Conservation (phyloP, 306 rosid species). For the Boehmeria nivea region DNA sequence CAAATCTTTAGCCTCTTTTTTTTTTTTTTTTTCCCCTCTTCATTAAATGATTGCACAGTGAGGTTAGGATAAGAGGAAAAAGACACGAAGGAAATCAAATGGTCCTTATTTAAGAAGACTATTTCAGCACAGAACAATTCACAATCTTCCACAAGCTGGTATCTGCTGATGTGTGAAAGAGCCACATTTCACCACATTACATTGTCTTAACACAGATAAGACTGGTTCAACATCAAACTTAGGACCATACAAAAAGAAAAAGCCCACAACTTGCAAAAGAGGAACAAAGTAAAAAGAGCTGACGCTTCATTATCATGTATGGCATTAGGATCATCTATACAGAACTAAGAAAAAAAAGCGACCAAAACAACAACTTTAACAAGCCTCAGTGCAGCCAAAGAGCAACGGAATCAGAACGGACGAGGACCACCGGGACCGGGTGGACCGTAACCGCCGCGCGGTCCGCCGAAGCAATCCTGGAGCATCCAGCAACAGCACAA, state of each 20-base stretch:
- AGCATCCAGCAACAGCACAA: slow-evolving; percentile 73
- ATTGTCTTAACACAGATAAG: too few species aligned
- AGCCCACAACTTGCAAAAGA: background rate
- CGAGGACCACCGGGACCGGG: slow-evolving; percentile 37
- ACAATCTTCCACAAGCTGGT: too few species aligned
- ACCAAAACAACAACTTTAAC: background rate
- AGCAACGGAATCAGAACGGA: slow-evolving; percentile 25
- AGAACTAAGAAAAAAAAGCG: too few species aligned
- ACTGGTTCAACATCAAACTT: background rate
- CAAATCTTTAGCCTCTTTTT: background rate
- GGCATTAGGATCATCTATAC: too few species aligned
- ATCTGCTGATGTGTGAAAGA: too few species aligned
- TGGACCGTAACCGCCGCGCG: slow-evolving; percentile 39
- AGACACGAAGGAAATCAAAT: too few species aligned
- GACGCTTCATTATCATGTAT: too few species aligned
- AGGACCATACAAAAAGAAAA: background rate
- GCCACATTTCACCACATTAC: too few species aligned
- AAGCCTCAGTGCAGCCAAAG: background rate
- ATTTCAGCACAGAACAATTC: too few species aligned
- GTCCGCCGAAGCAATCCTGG: slow-evolving; percentile 56
- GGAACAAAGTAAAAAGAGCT: too few species aligned
- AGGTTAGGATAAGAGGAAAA: too few species aligned
- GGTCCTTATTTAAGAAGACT: background rate
- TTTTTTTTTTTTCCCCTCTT: too few species aligned
- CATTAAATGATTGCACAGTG: background rate